These are phyloP conservation scores for Puccinia hordei DNA, from an alignment of 1,284 basidiomycete genomes.

Conservation along the genomic window DNA sequence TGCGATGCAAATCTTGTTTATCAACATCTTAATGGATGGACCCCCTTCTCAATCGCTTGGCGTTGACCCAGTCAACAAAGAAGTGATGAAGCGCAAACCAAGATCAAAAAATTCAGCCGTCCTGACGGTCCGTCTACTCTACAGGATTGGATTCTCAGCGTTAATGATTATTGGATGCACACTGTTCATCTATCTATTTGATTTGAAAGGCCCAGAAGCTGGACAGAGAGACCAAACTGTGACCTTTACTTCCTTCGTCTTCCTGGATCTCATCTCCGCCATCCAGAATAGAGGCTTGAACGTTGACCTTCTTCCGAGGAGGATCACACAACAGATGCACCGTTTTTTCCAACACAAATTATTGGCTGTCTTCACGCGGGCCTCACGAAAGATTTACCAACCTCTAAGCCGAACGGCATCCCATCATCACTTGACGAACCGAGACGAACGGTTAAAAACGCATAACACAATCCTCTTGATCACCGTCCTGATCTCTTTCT, in stretches of 20 bases:
- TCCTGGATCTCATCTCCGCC: constrained; percentile 92
- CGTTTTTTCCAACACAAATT: not conserved
- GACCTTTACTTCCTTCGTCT: constrained; percentile 96
- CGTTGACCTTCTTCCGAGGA: constrained; percentile 52
- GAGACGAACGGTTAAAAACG: constrained; percentile 66
- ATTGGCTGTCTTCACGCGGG: constrained; percentile 39
- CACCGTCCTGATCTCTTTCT: constrained; percentile 79
- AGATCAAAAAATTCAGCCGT: constrained; percentile 85
- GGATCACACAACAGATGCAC: constrained; percentile 53
- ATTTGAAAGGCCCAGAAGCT: constrained; percentile 73
- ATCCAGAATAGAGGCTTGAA: constrained; percentile 88
- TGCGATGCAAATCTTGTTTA: constrained; percentile 97
- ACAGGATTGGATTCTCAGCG: constrained; percentile 84
- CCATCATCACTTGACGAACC: constrained; percentile 52
- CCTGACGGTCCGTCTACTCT: constrained; percentile 72
- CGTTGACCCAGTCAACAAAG: constrained; percentile 89
- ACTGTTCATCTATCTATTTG: constrained; percentile 80
- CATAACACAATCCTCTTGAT: constrained; percentile 86
- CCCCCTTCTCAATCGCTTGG: constrained; percentile 93
- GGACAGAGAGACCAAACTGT: constrained; percentile 87
- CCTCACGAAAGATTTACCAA: not conserved
- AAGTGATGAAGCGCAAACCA: constrained; percentile 85
- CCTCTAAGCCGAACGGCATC: constrained; percentile 39
- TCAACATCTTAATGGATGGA: constrained; percentile 99
- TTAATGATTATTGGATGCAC: constrained; percentile 86